A percentile compares a stretch with the other conserved stretches of the same genome.
These are phyloP conservation scores for Thelephora terrestris DNA, from an alignment of 1,284 basidiomycete species.

Conservation along the genomic window DNA sequence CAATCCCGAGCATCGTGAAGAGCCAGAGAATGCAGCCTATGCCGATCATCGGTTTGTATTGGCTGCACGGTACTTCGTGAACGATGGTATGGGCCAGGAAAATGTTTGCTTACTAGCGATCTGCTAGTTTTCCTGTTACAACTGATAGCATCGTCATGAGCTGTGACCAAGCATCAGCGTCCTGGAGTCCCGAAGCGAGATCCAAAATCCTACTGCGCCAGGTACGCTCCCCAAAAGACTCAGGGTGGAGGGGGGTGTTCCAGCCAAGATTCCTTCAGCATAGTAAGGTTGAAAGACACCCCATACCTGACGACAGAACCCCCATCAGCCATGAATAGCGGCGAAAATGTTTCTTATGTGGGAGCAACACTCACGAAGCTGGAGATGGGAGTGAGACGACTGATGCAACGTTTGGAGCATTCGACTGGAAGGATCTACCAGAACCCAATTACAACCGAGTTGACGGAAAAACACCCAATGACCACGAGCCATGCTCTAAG, in stretches of 20 bases:
- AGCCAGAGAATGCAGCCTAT: conserved; percentile 16
- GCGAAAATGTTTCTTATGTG: too few species aligned
- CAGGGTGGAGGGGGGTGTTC: conserved; percentile 12
- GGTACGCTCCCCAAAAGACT: conserved; percentile 16
- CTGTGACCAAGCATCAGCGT: conserved; percentile 6
- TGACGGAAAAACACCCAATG: not conserved
- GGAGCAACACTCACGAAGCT: too few species aligned
- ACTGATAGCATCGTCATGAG: conserved; percentile 16
- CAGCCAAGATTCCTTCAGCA: conserved; percentile 14
- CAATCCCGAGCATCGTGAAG: conserved; percentile 16
- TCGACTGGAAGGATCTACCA: not conserved
- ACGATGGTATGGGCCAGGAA: not conserved
- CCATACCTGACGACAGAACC: conserved; percentile 12
- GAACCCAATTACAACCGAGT: not conserved
- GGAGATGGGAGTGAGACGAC: too few species aligned
- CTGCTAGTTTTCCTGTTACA: conserved; percentile 18
- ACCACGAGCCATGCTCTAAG: not conserved
- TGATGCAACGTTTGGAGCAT: too few species aligned
- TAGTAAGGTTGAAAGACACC: conserved; percentile 20
- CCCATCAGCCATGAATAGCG: too few species aligned
- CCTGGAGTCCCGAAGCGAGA: not conserved
- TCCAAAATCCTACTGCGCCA: conserved; percentile 11
- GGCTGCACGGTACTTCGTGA: not conserved
- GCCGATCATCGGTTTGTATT: conserved; percentile 13
- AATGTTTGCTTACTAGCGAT: conserved; percentile 15